Conservation (phyloP, 257 asterid species). For the Solanum sparsipilum region DNA sequence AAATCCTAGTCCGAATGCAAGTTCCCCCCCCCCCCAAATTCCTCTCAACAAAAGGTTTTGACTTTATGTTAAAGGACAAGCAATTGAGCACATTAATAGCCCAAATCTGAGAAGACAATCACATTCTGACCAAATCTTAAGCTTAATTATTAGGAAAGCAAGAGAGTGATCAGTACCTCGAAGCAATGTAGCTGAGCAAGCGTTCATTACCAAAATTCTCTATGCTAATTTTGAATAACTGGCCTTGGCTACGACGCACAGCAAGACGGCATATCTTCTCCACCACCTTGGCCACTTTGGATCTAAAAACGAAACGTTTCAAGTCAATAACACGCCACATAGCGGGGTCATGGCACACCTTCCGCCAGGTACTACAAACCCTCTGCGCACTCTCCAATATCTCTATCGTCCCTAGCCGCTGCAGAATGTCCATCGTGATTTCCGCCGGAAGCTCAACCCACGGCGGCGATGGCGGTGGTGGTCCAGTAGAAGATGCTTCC, state of each 20-base stretch:
- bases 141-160: too few relatives aligned
- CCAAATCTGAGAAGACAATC: not conserved
- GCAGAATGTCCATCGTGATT: not conserved
- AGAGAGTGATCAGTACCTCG: slow-evolving; percentile 3
- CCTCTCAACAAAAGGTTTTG: not conserved
- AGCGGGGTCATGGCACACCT: not conserved
- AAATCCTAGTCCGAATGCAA: not conserved
- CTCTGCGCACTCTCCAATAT: not conserved
- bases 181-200: slow-evolving; percentile 10
- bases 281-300: not conserved
- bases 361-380: not conserved
- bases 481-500: not conserved
- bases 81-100: not conserved
- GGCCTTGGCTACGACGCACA: slow-evolving; percentile 17
- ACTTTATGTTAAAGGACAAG: not conserved
- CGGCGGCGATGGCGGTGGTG: not conserved
- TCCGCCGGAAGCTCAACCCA: not conserved
- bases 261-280: slow-evolving; percentile 1
- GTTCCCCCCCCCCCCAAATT: not conserved
- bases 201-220: not conserved
- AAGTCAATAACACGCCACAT: slow-evolving; percentile 10
- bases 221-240: slow-evolving; percentile 4
- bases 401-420: not conserved
- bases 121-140: not conserved
- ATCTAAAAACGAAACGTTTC: not conserved